Evolutionary conservation across 2,329 filamentous ascomycete species (phyloP).

Genomic region (Madurella fahalii): DNA sequence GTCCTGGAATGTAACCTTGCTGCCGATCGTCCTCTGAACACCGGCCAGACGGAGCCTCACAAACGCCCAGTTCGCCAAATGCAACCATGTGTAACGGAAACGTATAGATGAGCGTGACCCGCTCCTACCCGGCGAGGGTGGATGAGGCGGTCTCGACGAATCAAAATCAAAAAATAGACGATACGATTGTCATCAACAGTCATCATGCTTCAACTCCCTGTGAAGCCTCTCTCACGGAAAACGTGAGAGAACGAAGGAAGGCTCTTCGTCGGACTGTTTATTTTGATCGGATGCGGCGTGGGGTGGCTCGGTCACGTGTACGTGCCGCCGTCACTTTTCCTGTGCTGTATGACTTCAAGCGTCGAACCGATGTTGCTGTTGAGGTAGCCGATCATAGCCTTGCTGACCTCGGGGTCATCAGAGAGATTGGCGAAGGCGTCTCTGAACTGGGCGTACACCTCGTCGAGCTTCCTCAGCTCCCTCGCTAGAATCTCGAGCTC

Average conservation of each 20-base stretch:
- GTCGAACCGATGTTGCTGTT: constrained; percentile 41
- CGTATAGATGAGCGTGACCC: background rate
- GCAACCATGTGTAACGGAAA: constrained; percentile 2
- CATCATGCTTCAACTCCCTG: background rate
- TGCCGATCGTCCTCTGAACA: background rate
- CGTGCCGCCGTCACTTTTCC: constrained; percentile 18
- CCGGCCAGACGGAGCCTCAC: background rate
- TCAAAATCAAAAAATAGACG: constrained; percentile 10
- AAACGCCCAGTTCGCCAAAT: background rate
- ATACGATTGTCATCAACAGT: constrained; percentile 5
- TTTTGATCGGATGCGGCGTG: too few species aligned
- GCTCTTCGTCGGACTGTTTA: too few species aligned
- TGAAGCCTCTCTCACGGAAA: too few species aligned
- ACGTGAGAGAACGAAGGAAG: too few species aligned
- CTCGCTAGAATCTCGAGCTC: constrained; percentile 46
- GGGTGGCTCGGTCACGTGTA: background rate
- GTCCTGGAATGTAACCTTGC: background rate
- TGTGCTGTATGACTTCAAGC: constrained; percentile 39
- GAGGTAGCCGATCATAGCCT: constrained; percentile 44
- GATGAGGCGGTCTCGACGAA: background rate
- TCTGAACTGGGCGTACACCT: constrained; percentile 42
- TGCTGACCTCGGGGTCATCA: constrained; percentile 41
- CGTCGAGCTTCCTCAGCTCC: constrained; percentile 46
- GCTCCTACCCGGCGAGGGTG: background rate
- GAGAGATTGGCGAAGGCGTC: constrained; percentile 39